phyloP scores from a whole-genome alignment of 495 filamentous ascomycete species.

The Schizothecium vesticola region DNA sequence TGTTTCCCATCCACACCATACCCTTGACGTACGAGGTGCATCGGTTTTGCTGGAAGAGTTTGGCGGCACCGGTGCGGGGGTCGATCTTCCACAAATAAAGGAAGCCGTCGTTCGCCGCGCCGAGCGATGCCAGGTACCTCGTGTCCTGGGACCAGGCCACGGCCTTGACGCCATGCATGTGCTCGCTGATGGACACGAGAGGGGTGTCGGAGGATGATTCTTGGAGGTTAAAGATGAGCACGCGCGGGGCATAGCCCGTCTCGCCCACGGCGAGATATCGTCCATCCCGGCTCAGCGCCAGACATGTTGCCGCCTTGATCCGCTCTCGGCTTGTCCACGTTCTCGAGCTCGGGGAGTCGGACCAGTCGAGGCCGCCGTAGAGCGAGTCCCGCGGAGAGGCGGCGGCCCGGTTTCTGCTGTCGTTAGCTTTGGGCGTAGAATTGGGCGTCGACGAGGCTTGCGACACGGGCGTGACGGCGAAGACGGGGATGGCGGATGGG shows the following conservation, averaged over 20 bases:
- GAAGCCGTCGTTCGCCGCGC: conserved; percentile 86
- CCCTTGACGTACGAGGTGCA: conserved; percentile 78
- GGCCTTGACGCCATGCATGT: conserved; percentile 81
- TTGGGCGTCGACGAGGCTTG: conserved; percentile 44
- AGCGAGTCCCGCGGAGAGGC: conserved; percentile 53
- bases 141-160: conserved; percentile 87
- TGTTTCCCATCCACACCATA: conserved; percentile 80
- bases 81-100: conserved; percentile 88
- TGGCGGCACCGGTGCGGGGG: conserved; percentile 73
- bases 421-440: conserved; percentile 61
- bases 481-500: conserved; percentile 68
- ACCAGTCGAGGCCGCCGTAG: conserved; percentile 39
- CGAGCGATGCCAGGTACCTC: conserved; percentile 81
- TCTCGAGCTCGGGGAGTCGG: conserved; percentile 58
- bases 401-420: conserved; percentile 54
- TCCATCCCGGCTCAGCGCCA: conserved; percentile 86
- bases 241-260: conserved; percentile 88
- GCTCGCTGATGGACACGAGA: conserved; percentile 79
- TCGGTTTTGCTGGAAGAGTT: conserved; percentile 85
- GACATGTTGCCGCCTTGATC: conserved; percentile 93
- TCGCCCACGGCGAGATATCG: conserved; percentile 88
- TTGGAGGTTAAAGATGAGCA: conserved; percentile 80
- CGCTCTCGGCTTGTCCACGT: conserved; percentile 82
- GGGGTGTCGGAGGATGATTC: conserved; percentile 75
- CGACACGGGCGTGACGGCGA: conserved; percentile 33